A percentile compares a stretch with the other conserved stretches of the same genome.
These are phyloP conservation scores for Mycosarcoma maydis DNA, from an alignment of 1,284 basidiomycete genomes.

Conservation along the genomic window DNA sequence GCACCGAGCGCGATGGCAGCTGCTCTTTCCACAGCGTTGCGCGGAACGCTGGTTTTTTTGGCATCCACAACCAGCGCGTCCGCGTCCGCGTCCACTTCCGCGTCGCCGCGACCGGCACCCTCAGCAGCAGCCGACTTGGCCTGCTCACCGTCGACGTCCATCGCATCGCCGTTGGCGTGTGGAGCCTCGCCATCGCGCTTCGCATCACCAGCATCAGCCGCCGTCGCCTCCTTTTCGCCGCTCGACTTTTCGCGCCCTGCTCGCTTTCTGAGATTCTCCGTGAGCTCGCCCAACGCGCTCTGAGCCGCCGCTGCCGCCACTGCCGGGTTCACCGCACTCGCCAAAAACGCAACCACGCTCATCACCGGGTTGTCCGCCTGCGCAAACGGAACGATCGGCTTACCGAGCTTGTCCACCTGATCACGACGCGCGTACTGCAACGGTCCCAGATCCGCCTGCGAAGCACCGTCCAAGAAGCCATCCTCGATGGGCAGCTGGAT, in stretches of 20 bases:
- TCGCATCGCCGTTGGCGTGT: conserved; percentile 66
- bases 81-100: background rate
- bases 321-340: conserved; percentile 87
- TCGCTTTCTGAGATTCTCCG: conserved; percentile 56
- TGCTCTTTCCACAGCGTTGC: conserved; percentile 60
- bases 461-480: conserved; percentile 74
- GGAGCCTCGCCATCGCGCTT: conserved; percentile 69
- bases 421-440: conserved; percentile 73
- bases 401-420: conserved; percentile 42
- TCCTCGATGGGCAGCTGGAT: conserved; percentile 97
- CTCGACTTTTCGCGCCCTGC: conserved; percentile 29
- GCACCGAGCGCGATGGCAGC: conserved; percentile 74
- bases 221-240: conserved; percentile 7
- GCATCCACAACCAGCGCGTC: conserved; percentile 24
- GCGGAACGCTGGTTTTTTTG: conserved; percentile 51
- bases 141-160: conserved; percentile 55
- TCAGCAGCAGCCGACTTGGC: conserved; percentile 19
- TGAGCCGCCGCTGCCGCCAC: conserved; percentile 94
- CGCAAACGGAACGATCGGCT: conserved; percentile 76
- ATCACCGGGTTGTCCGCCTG: conserved; percentile 97
- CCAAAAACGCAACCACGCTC: conserved; percentile 96
- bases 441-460: conserved; percentile 74
- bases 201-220: conserved; percentile 7
- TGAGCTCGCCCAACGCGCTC: conserved; percentile 76
- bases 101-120: too few relatives aligned